phyloP scores from a whole-genome alignment of 306 rosid species.

The Herpetospermum pedunculosum region DNA sequence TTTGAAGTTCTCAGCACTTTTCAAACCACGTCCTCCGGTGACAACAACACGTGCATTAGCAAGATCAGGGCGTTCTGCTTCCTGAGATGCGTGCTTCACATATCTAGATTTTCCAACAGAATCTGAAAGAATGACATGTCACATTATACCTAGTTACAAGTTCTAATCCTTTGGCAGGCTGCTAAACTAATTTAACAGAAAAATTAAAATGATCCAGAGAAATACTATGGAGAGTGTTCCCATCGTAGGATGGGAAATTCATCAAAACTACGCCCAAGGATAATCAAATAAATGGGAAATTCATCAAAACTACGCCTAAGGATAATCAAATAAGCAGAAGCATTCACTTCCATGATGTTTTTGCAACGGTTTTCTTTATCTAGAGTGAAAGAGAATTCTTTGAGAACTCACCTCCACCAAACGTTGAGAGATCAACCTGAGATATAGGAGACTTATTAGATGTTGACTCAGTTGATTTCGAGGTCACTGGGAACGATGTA shows the following conservation, averaged over 20 bases:
- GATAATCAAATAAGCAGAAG: background rate
- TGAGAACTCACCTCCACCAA: slow-evolving; percentile 55
- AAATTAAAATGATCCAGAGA: background rate
- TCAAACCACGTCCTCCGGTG: slow-evolving; percentile 82
- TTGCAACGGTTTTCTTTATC: slow-evolving; percentile 2
- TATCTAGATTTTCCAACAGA: slow-evolving; percentile 52
- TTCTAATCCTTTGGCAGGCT: background rate
- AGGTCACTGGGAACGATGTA: slow-evolving; percentile 59
- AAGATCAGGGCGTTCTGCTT: slow-evolving; percentile 77
- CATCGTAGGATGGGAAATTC: background rate
- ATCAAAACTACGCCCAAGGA: background rate
- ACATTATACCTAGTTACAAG: background rate
- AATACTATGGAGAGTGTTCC: background rate
- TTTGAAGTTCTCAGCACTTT: slow-evolving; percentile 86
- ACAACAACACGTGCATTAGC: slow-evolving; percentile 77
- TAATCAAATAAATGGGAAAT: no score
- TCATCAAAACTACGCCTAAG: background rate
- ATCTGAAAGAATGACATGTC: slow-evolving; percentile 30
- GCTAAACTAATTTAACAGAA: background rate
- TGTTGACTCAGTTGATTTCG: slow-evolving; percentile 32
- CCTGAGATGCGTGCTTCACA: slow-evolving; percentile 53
- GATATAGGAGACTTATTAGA: slow-evolving; percentile 53
- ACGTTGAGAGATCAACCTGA: slow-evolving; percentile 88
- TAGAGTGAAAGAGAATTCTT: slow-evolving; percentile 11
- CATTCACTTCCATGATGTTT: background rate